Base-by-base conservation (phyloP, 306 rosid genomes). In the Inga leiocalycina region DNA sequence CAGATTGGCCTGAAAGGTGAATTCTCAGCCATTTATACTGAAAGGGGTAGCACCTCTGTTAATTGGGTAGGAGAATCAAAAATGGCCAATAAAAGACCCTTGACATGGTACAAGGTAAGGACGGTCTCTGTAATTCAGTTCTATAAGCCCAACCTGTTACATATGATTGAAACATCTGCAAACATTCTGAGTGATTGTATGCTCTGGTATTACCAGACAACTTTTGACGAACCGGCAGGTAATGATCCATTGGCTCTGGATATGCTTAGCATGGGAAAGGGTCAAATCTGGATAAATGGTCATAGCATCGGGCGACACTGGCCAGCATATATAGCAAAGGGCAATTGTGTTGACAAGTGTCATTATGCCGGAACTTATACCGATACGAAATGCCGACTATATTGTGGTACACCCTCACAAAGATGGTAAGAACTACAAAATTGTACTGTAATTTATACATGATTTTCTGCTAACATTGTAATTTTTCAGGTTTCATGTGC, bases 1-100 rank as follows among this genome's bases (percentile, higher is more conserved):
- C 90, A 96, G 99, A 44, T 90, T 87, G 99, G 99, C 69, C 85
- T 96, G 65, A 85, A 89, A 82, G 99, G 98, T 52, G 99, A 96
- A 86, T 79, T 90, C 67, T 82, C 80, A 76, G 84, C 77, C 75
- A 94, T 96, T 80, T 89, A 90, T 79, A 87, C 99, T 5, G 59
- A 86, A 49, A 84, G 75, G 45, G 87, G 93, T 10, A 81, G 88
- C 70, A 80, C 70, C 16, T 76, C 92, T 11, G 97, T 88, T 75
- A 86, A 86, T 54, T 96, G 99, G 99, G 48, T 62, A 69, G 70
- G 16, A 77, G 88, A 85, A 79, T 82, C 87, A 73, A 79, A 51
- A 15, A 49, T 74, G 57, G 82, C 82, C 57, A 77, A 78, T 51
- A 91, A 81, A 19, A 88, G 88, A 45, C 94, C 96, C 57, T 80